Percentiles rank a stretch among this genome's conserved stretches.
Conservation (phyloP, 148 eudicot species). For the Amaranthus cruentus region DNA sequence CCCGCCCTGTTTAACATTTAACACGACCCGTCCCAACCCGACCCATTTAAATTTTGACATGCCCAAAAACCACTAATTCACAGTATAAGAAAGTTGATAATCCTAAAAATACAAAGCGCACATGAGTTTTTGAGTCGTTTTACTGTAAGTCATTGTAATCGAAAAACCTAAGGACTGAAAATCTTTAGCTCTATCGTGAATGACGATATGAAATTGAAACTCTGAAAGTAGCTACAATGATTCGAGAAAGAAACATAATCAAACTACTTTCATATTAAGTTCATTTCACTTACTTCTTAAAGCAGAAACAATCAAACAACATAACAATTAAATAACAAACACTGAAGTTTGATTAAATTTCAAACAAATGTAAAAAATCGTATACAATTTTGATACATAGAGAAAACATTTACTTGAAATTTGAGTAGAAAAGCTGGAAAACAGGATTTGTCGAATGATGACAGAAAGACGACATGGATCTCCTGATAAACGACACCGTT, state of each 20-base stretch:
- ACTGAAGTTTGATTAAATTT: background rate
- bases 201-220: too few species aligned
- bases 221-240: background rate
- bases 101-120: too few species aligned
- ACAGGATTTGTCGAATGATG: conserved; percentile 28
- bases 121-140: too few species aligned
- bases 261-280: background rate
- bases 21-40: too few species aligned
- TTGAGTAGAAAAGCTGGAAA: conserved; percentile 24
- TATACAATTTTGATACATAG: background rate
- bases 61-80: too few species aligned
- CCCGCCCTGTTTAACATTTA: too few species aligned
- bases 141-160: too few species aligned
- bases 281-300: too few species aligned
- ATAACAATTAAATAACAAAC: background rate
- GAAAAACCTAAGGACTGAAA: too few species aligned
- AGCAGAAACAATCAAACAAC: conserved; percentile 1
- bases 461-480: conserved; percentile 56
- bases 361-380: background rate
- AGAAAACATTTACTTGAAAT: conserved; percentile 43
- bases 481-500: conserved; percentile 52
- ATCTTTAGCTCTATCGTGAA: too few species aligned
- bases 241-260: background rate
- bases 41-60: too few species aligned
- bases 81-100: too few species aligned